Evolutionary conservation across 2,329 filamentous ascomycete species (phyloP).

Genomic region (Fulvia fulva): DNA sequence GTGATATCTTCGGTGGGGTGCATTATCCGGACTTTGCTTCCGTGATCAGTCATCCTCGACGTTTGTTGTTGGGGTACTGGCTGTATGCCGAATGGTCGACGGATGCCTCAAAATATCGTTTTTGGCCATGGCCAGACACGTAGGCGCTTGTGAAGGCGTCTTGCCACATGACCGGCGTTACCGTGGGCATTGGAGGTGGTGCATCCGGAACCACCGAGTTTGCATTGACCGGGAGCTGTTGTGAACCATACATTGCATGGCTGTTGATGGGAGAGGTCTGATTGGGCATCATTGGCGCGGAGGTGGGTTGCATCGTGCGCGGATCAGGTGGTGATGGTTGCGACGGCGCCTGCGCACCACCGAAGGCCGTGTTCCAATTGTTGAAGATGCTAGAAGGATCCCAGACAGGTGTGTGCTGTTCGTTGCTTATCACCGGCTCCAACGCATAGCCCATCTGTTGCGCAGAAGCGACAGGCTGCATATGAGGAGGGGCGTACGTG

Average conservation of each 20-base stretch:
- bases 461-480: constrained; percentile 23
- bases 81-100: constrained; percentile 20
- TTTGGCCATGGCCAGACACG: constrained; percentile 37
- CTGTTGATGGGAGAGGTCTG: constrained; percentile 31
- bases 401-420: constrained; percentile 30
- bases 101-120: constrained; percentile 45
- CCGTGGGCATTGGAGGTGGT: constrained; percentile 29
- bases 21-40: not conserved
- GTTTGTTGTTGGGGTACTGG: constrained; percentile 18
- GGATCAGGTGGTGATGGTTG: constrained; percentile 41
- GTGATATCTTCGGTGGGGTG: not conserved
- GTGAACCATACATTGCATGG: constrained; percentile 22
- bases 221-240: constrained; percentile 19
- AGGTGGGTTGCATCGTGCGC: constrained; percentile 19
- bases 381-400: constrained; percentile 49
- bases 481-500: constrained; percentile 19
- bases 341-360: constrained; percentile 56
- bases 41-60: constrained; percentile 14
- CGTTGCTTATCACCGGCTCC: constrained; percentile 28
- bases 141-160: constrained; percentile 42
- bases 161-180: constrained; percentile 51
- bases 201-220: constrained; percentile 17
- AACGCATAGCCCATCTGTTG: constrained; percentile 23
- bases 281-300: constrained; percentile 33
- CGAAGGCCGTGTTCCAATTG: constrained; percentile 94